phyloP scores from a whole-genome alignment of 2,329 filamentous ascomycete genomes.

The Sarocladiaceae sp. region DNA sequence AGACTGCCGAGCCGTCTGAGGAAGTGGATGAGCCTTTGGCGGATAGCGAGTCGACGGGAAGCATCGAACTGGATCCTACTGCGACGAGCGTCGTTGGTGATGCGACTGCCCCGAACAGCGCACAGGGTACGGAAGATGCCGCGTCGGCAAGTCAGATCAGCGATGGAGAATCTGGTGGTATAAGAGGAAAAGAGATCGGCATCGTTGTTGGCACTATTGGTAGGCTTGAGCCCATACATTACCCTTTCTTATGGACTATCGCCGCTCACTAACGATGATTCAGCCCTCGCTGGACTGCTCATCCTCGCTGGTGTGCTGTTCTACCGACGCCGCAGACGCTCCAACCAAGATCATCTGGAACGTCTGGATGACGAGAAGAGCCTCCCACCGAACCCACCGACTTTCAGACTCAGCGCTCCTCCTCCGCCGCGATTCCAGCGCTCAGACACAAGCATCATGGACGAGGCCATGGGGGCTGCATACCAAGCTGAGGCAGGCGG shows the following conservation, averaged over 20 bases:
- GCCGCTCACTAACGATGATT: neutral
- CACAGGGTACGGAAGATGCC: neutral
- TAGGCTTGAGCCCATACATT: neutral
- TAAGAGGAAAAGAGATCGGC: conserved; percentile 7
- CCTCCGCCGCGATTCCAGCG: neutral
- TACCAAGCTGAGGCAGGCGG: conserved; percentile 1
- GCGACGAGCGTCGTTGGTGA: neutral
- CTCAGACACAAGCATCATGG: conserved; percentile 5
- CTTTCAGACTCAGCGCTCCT: conserved; percentile 3
- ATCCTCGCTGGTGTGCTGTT: conserved; percentile 5
- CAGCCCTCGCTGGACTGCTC: conserved; percentile 8
- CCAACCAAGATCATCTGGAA: conserved; percentile 2
- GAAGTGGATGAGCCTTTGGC: conserved; percentile 1
- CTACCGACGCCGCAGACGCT: conserved; percentile 15
- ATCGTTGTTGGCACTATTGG: conserved; percentile 9
- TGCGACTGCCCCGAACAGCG: neutral
- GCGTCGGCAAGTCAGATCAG: neutral
- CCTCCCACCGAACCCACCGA: conserved; percentile 1
- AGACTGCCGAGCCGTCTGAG: too few relatives aligned
- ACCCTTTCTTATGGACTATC: neutral
- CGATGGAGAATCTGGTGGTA: neutral
- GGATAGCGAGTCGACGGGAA: neutral
- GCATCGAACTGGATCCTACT: neutral
- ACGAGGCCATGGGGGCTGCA: conserved; percentile 5
- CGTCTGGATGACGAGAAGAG: conserved; percentile 4